Conservation (phyloP, 2,329 filamentous ascomycete genomes). For the Nemania abortiva region DNA sequence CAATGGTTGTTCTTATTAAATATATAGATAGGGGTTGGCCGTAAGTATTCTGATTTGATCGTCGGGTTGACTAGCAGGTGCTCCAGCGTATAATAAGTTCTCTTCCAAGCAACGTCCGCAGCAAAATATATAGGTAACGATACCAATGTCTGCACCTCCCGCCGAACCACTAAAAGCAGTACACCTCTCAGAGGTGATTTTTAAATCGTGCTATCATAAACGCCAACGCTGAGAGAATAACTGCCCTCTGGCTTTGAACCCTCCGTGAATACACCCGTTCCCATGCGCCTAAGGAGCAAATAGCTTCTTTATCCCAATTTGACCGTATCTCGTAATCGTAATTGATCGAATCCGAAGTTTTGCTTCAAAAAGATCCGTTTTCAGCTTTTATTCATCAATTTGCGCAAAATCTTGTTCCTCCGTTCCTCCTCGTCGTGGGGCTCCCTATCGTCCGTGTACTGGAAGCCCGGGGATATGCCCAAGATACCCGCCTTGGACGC, state of each 20-base stretch:
- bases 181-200: conserved; percentile 1
- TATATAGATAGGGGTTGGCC: conserved; percentile 4
- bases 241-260: not conserved
- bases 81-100: not conserved
- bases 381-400: conserved; percentile 44
- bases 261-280: not conserved
- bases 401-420: conserved; percentile 43
- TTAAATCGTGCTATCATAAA: conserved; percentile 27
- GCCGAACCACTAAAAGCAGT: not conserved
- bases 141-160: not conserved
- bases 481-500: not conserved
- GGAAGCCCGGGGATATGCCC: conserved; percentile 40
- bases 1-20: conserved; percentile 1
- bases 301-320: not conserved
- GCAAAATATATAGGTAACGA: not conserved
- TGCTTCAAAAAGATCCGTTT: conserved; percentile 10
- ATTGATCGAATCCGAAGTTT: not conserved
- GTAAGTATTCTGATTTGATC: not conserved
- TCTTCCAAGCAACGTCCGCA: not conserved
- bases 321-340: conserved; percentile 22
- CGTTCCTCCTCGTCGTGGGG: conserved; percentile 31
- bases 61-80: not conserved
- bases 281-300: conserved; percentile 6
- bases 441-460: conserved; percentile 38
- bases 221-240: conserved; percentile 33